Evolutionary conservation across 371 early-diverging fungal genomes (phyloP).

Genomic region (Nematocida displodere): DNA sequence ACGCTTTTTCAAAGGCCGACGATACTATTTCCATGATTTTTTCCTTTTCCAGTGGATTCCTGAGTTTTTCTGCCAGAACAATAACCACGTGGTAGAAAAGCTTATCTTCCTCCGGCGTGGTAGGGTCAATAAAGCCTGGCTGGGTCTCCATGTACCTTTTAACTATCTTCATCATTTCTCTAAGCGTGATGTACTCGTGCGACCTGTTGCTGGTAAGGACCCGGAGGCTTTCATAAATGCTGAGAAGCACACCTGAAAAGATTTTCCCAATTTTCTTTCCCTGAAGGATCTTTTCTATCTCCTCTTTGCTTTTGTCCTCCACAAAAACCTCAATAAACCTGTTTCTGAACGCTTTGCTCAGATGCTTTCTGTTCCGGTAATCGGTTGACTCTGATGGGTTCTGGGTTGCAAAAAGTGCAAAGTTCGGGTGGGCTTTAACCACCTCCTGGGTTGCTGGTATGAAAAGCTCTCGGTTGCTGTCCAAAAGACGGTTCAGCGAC

Average conservation of each 20-base stretch:
- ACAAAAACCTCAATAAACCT: constrained; percentile 75
- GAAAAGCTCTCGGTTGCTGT: constrained; percentile 92
- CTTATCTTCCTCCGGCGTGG: not conserved
- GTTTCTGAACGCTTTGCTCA: constrained; percentile 96
- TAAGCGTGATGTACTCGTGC: constrained; percentile 41
- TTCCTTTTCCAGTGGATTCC: constrained; percentile 12
- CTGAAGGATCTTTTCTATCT: constrained; percentile 34
- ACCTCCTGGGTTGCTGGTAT: constrained; percentile 89
- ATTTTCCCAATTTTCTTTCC: constrained; percentile 45
- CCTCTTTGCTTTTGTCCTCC: constrained; percentile 35
- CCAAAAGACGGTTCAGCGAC: constrained; percentile 91
- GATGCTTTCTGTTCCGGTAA: constrained; percentile 92
- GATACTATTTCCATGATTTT: constrained; percentile 1
- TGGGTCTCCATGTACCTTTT: constrained; percentile 6
- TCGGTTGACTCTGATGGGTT: constrained; percentile 80
- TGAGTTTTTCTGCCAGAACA: constrained; percentile 39
- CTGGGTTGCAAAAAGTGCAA: constrained; percentile 98
- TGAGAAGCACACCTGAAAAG: constrained; percentile 2
- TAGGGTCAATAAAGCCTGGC: constrained; percentile 13
- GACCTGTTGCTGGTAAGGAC: constrained; percentile 39
- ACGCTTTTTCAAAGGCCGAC: constrained; percentile 3
- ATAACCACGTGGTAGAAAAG: constrained; percentile 49
- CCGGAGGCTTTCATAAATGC: constrained; percentile 32
- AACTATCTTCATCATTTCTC: constrained; percentile 51
- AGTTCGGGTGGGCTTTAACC: constrained; percentile 85